These are phyloP conservation scores for Xylariaceae sp. DNA, from an alignment of 2,329 filamentous ascomycete species.

Conservation along the genomic window DNA sequence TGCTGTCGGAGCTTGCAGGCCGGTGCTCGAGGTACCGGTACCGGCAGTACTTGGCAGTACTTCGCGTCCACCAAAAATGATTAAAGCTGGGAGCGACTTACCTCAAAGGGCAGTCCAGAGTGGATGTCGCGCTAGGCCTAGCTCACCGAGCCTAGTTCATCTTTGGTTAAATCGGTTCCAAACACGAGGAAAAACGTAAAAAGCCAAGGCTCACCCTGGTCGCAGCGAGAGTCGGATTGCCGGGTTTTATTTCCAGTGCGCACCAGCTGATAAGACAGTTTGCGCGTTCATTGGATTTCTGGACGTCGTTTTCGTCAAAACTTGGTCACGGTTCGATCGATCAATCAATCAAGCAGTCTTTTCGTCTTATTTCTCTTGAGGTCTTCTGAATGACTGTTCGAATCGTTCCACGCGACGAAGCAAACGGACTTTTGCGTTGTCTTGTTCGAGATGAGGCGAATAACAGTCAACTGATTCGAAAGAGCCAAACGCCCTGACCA, in stretches of 20 bases:
- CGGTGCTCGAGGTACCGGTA: too few relatives aligned
- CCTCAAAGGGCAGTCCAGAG: not conserved
- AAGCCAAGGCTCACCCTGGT: not conserved
- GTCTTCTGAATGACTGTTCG: not conserved
- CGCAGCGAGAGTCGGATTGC: not conserved
- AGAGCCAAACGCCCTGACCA: not conserved
- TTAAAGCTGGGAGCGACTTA: too few relatives aligned
- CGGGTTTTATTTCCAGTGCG: not conserved
- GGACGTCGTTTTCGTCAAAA: not conserved
- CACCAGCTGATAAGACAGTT: not conserved
- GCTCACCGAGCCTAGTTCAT: not conserved
- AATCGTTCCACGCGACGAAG: not conserved
- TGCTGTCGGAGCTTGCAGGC: too few relatives aligned
- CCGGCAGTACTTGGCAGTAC: too few relatives aligned
- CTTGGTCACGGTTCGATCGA: not conserved
- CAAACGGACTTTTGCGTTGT: not conserved
- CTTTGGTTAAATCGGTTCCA: not conserved
- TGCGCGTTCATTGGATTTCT: not conserved
- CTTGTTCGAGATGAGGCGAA: not conserved
- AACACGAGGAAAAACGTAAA: not conserved
- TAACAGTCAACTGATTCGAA: conserved; percentile 11
- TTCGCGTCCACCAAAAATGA: too few relatives aligned
- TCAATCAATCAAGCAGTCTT: not conserved
- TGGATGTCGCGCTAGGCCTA: not conserved
- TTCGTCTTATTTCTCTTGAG: not conserved